These are phyloP conservation scores for Cerrena zonata DNA, from an alignment of 1,284 basidiomycete genomes.

Conservation along the genomic window DNA sequence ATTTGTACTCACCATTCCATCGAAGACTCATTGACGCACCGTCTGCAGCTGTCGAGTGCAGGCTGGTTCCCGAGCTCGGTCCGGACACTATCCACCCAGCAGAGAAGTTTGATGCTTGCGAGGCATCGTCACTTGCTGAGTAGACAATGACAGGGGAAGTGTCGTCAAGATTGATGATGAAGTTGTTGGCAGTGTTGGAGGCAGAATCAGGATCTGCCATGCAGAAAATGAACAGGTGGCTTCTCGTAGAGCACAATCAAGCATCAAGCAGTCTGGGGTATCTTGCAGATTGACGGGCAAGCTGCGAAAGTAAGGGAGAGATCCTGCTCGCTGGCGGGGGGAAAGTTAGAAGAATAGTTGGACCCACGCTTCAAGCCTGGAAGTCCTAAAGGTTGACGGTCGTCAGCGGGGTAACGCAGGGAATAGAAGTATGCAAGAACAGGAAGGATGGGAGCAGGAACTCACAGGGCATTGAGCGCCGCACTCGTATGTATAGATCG, in stretches of 20 bases:
- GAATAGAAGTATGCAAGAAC: neutral
- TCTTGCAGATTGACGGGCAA: conserved; percentile 2
- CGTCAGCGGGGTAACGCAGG: neutral
- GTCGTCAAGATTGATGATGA: conserved; percentile 56
- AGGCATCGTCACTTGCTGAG: conserved; percentile 50
- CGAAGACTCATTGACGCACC: conserved; percentile 48
- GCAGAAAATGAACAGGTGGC: conserved; percentile 23
- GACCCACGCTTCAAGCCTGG: neutral
- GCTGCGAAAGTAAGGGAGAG: neutral
- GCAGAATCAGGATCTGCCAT: conserved; percentile 37
- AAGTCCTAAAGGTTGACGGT: neutral
- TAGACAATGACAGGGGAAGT: conserved; percentile 61
- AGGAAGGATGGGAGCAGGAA: neutral
- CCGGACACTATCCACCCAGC: conserved; percentile 50
- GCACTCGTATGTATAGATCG: neutral
- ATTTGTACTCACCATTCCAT: conserved; percentile 51
- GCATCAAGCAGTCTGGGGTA: conserved; percentile 1
- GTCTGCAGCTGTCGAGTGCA: conserved; percentile 53
- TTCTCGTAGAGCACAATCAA: conserved; percentile 9
- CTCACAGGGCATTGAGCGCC: neutral
- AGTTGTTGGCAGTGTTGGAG: conserved; percentile 19
- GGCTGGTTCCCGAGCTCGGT: conserved; percentile 39
- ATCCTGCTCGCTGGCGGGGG: neutral
- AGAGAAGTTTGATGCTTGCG: conserved; percentile 40
- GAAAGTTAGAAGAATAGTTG: neutral